Conservation (phyloP, 192 early-diverging fungal species). For the Dispira simplex region DNA sequence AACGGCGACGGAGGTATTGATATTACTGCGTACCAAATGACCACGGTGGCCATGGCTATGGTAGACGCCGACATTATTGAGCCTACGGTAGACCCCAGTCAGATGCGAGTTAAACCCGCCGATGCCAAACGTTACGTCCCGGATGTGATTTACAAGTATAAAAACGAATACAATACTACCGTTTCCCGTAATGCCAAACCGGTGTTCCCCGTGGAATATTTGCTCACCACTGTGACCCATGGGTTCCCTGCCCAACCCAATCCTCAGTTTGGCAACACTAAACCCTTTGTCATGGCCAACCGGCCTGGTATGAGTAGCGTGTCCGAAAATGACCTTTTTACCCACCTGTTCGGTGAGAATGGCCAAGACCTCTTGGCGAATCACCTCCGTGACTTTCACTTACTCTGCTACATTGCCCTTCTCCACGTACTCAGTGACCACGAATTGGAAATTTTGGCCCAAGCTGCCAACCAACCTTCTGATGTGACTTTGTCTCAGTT, state of each 20-base stretch:
- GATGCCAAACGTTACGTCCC: slow-evolving; percentile 77
- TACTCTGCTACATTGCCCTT: slow-evolving; percentile 51
- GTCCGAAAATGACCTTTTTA: slow-evolving; percentile 42
- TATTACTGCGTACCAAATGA: slow-evolving; percentile 79
- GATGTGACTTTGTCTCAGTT: slow-evolving; percentile 19
- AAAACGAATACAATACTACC: slow-evolving; percentile 80
- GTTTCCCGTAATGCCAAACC: slow-evolving; percentile 87
- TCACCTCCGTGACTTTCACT: slow-evolving; percentile 71
- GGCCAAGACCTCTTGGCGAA: slow-evolving; percentile 25
- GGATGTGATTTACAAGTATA: slow-evolving; percentile 92
- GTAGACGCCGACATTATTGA: slow-evolving; percentile 81
- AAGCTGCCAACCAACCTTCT: slow-evolving; percentile 20
- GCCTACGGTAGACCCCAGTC: slow-evolving; percentile 67
- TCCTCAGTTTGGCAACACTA: slow-evolving; percentile 51
- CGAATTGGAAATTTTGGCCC: slow-evolving; percentile 34
- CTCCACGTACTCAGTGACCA: slow-evolving; percentile 46
- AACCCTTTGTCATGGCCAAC: slow-evolving; percentile 65
- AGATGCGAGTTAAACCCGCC: slow-evolving; percentile 70
- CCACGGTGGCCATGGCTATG: slow-evolving; percentile 81
- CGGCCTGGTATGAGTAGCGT: slow-evolving; percentile 35
- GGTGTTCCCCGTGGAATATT: slow-evolving; percentile 92
- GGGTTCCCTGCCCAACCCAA: slow-evolving; percentile 74
- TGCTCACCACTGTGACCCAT: slow-evolving; percentile 81
- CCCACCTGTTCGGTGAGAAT: slow-evolving; percentile 23
- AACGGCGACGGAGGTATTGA: slow-evolving; percentile 78